Percentiles rank a stretch among this genome's conserved stretches.
phyloP scores from a whole-genome alignment of 2,329 filamentous ascomycete species.

The Fusarium azukiicola region DNA sequence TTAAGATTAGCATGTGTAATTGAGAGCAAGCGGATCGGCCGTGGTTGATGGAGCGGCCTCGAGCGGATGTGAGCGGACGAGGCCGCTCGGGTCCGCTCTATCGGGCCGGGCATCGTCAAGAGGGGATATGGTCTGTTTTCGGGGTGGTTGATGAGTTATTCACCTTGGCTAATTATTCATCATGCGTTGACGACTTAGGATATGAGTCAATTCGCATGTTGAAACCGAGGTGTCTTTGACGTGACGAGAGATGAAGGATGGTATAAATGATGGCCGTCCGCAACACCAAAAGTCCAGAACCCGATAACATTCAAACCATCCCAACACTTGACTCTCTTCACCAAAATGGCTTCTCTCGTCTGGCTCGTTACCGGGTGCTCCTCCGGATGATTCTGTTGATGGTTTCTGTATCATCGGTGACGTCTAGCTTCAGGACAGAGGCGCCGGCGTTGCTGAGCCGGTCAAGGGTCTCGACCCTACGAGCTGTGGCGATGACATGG shows the following conservation, averaged over 20 bases:
- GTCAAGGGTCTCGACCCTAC: slow-evolving; percentile 47
- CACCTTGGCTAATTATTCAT: neutral
- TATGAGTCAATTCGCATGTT: neutral
- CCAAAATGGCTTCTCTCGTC: slow-evolving; percentile 53
- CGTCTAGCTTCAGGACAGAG: slow-evolving; percentile 55
- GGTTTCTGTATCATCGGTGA: slow-evolving; percentile 42
- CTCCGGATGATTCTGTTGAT: slow-evolving; percentile 53
- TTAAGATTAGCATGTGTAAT: neutral
- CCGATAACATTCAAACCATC: neutral
- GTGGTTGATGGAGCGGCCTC: neutral
- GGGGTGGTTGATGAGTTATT: neutral
- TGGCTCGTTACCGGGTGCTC: slow-evolving; percentile 61
- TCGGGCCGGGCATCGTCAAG: neutral
- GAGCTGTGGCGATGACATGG: slow-evolving; percentile 58
- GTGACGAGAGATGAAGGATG: neutral
- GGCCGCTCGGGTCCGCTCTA: slow-evolving; percentile 13
- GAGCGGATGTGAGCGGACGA: neutral
- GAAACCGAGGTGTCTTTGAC: neutral
- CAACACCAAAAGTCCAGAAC: neutral
- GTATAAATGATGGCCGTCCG: neutral
- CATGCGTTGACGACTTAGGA: neutral
- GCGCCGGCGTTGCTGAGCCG: slow-evolving; percentile 6
- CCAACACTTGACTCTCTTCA: neutral
- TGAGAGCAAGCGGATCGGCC: neutral
- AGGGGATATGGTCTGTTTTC: neutral